Conservation (phyloP, 1,284 basidiomycete genomes). For the Apiotrichum domesticum region DNA sequence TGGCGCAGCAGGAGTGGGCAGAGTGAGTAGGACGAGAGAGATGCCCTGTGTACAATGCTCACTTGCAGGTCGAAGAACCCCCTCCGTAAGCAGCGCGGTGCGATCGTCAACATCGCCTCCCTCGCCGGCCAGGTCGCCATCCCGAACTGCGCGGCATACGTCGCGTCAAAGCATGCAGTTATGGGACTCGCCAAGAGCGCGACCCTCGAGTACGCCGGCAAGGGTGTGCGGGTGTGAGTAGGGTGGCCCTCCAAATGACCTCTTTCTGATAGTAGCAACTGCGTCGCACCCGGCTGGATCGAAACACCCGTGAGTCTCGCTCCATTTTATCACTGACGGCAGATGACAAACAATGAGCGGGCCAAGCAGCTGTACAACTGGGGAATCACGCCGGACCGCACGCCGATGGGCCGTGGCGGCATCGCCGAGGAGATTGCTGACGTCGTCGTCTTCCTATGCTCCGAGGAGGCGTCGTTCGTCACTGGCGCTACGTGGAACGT, state of each 20-base stretch:
- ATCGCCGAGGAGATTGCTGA: slow-evolving; percentile 31
- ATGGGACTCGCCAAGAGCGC: slow-evolving; percentile 17
- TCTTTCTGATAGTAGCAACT: slow-evolving; percentile 4
- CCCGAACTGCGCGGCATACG: slow-evolving; percentile 1
- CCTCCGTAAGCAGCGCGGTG: slow-evolving; percentile 16
- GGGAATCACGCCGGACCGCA: slow-evolving; percentile 12
- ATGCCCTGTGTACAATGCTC: no score
- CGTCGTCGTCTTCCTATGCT: slow-evolving; percentile 26
- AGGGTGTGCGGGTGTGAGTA: slow-evolving; percentile 13
- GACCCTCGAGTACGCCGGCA: slow-evolving; percentile 13
- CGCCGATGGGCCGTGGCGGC: slow-evolving; percentile 15
- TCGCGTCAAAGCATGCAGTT: slow-evolving; percentile 21
- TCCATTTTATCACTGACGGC: not conserved
- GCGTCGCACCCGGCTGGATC: slow-evolving; percentile 17
- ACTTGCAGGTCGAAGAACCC: slow-evolving; percentile 1
- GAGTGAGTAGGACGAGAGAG: not conserved
- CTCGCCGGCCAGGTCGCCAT: slow-evolving; percentile 6
- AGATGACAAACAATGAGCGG: not conserved
- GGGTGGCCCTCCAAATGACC: no score
- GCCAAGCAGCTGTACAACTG: slow-evolving; percentile 2
- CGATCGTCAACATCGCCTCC: slow-evolving; percentile 23
- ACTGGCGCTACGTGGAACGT: slow-evolving; percentile 29
- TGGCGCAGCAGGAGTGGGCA: slow-evolving; percentile 14
- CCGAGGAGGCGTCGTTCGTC: slow-evolving; percentile 31
- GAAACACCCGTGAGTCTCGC: slow-evolving; percentile 10